These are phyloP conservation scores for Trifolium fragiferum DNA, from an alignment of 306 rosid genomes.

Conservation along the genomic window DNA sequence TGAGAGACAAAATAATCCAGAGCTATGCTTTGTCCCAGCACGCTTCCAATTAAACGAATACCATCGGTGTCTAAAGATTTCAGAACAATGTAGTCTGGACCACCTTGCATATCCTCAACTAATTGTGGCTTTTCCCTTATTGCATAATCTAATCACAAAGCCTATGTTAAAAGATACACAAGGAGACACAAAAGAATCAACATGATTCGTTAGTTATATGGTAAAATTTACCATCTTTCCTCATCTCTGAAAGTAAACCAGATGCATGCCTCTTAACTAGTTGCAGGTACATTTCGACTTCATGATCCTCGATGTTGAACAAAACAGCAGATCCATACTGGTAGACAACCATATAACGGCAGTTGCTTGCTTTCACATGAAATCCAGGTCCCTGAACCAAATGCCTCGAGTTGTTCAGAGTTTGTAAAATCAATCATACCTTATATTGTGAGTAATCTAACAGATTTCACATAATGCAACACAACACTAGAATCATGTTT, in stretches of 20 bases:
- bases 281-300: slow-evolving; percentile 72
- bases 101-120: slow-evolving; percentile 86
- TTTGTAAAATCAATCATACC: slow-evolving; percentile 1
- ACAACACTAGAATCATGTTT: slow-evolving; percentile 14
- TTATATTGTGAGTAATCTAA: slow-evolving; percentile 12
- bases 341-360: slow-evolving; percentile 77
- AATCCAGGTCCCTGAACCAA: slow-evolving; percentile 58
- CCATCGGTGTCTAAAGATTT: slow-evolving; percentile 84
- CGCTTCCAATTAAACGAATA: slow-evolving; percentile 92
- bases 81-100: slow-evolving; percentile 88
- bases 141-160: slow-evolving; percentile 71
- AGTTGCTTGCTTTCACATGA: slow-evolving; percentile 51
- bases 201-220: slow-evolving; percentile 20
- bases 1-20: slow-evolving; percentile 98
- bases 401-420: slow-evolving; percentile 35
- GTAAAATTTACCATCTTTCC: slow-evolving; percentile 77
- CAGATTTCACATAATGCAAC: slow-evolving; percentile 2
- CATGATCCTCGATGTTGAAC: slow-evolving; percentile 90
- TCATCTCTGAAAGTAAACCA: slow-evolving; percentile 85
- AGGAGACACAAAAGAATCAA: slow-evolving; percentile 28
- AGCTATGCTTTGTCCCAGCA: slow-evolving; percentile 97
- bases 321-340: slow-evolving; percentile 94
- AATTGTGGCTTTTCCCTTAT: slow-evolving; percentile 82
- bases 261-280: slow-evolving; percentile 84
- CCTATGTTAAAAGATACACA: slow-evolving; percentile 21